Percentiles rank a stretch among this genome's conserved stretches.
These are phyloP conservation scores for Rhizophlyctis rosea DNA, from an alignment of 192 early-diverging fungal genomes.

Conservation along the genomic window DNA sequence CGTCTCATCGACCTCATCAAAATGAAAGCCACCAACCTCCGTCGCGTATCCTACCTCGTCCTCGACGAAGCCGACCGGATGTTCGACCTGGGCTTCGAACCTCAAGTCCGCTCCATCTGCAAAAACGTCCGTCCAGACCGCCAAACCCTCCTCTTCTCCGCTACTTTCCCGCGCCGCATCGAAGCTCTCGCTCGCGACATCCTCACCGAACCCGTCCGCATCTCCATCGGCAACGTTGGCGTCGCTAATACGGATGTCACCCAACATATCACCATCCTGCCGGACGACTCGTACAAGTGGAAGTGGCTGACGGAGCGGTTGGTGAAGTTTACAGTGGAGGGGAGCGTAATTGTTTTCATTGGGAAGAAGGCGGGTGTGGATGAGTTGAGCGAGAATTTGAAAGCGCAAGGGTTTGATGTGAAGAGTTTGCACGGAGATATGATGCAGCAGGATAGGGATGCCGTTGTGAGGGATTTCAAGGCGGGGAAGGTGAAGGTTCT, in stretches of 20 bases:
- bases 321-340: slow-evolving; percentile 50
- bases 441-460: slow-evolving; percentile 71
- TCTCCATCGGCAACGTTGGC: slow-evolving; percentile 68
- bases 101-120: slow-evolving; percentile 76
- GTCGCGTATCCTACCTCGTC: slow-evolving; percentile 60
- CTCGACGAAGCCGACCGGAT: slow-evolving; percentile 55
- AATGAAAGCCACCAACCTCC: slow-evolving; percentile 81
- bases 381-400: slow-evolving; percentile 62
- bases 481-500: slow-evolving; percentile 53
- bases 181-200: slow-evolving; percentile 71
- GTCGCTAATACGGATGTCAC: slow-evolving; percentile 74
- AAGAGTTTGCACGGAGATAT: slow-evolving; percentile 75
- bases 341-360: slow-evolving; percentile 76
- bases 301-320: slow-evolving; percentile 65
- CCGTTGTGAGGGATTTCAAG: slow-evolving; percentile 68
- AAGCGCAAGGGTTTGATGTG: slow-evolving; percentile 53
- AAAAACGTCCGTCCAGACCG: slow-evolving; percentile 77
- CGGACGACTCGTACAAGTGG: slow-evolving; percentile 71
- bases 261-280: slow-evolving; percentile 59
- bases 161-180: slow-evolving; percentile 71
- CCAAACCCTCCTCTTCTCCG: slow-evolving; percentile 78
- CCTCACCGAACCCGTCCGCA: slow-evolving; percentile 67
- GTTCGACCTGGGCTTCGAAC: slow-evolving; percentile 63
- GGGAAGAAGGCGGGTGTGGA: slow-evolving; percentile 70
- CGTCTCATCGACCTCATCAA: slow-evolving; percentile 84